A percentile compares a stretch with the other conserved stretches of the same genome.
These are phyloP conservation scores for Cutaneotrichosporon mucoides DNA, from an alignment of 1,284 basidiomycete species.

Conservation along the genomic window DNA sequence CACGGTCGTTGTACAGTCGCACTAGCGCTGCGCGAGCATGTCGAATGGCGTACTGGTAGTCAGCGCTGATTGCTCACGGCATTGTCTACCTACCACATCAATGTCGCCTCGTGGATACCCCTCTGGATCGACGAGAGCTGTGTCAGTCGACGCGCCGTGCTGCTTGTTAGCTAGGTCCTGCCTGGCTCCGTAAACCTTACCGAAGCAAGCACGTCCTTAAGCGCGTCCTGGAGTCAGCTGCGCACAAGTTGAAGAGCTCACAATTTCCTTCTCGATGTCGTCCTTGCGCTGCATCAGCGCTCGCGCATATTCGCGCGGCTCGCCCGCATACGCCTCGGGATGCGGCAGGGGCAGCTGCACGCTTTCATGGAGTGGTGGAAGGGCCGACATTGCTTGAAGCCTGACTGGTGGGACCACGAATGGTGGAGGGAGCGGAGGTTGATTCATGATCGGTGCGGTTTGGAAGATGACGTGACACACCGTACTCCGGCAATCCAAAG, in stretches of 20 bases:
- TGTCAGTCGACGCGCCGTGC: conserved; percentile 43
- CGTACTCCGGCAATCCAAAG: background rate
- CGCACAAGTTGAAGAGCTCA: conserved; percentile 14
- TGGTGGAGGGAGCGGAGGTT: background rate
- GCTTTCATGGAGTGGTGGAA: conserved; percentile 25
- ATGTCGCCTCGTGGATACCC: conserved; percentile 73
- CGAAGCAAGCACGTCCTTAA: conserved; percentile 36
- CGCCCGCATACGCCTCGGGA: conserved; percentile 40
- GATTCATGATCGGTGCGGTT: background rate
- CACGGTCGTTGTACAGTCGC: conserved; percentile 67
- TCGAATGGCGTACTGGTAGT: conserved; percentile 62
- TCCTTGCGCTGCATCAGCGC: conserved; percentile 46
- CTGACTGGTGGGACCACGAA: background rate
- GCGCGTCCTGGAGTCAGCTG: conserved; percentile 24
- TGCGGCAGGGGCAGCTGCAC: conserved; percentile 37
- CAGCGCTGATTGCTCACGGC: background rate
- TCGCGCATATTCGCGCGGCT: conserved; percentile 43
- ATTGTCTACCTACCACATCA: conserved; percentile 55
- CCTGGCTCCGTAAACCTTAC: conserved; percentile 12
- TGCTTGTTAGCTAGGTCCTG: conserved; percentile 9
- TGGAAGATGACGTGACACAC: conserved; percentile 10
- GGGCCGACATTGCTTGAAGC: conserved; percentile 7
- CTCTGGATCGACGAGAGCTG: conserved; percentile 71
- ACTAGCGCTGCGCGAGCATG: conserved; percentile 53
- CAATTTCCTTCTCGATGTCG: conserved; percentile 46